Evolutionary conservation across 2,329 filamentous ascomycete species (phyloP), one percentile per base, ranked within the genome.

Genomic region (Leptographium wingfieldii): DNA sequence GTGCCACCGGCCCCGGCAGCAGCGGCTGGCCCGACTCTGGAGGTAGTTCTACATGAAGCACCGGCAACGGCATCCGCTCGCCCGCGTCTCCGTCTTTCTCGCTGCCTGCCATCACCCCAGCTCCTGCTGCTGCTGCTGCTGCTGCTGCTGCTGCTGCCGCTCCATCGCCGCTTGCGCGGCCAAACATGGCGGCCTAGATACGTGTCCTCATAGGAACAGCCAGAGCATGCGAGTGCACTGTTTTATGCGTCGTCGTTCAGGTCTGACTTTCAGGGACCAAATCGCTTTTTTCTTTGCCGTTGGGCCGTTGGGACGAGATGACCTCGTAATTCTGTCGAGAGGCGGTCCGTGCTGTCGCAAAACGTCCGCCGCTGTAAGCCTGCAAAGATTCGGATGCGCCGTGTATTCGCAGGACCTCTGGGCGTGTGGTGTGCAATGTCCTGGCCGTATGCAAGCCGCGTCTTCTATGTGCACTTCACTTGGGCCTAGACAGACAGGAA

Each of bases 1-100:
- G 80, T 40, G 84, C 84, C 55, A 86, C 69, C 0, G 81, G 74
- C 2, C 71, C 66, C 0, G 84, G 84, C 0, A 87, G 76, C 22
- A 87, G 61, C 29, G 65, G 63, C 35, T 56, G 55, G 27, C 61
- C 63, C 43, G 51, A 27, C 43, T 46, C 43, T 2, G 43, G 43
- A n/a, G 43, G 43, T 19, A n/a, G 43, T 5, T 19, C 7, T 3
- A 46, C 43, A 19, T 46, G 43, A 19, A 46, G 16, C 16, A 46
- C 43, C 7, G 43, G 16, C 19, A 46, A 3, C 19, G 43, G 43
- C 43, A 46, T n/a, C 14, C 16, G 16, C 16, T 46, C 43, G 16
- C 19, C 43, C 43, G n/a, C 43, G 7, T n/a, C 16, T n/a, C 19
- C 19, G 19, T 46, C 43, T n/a, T 46, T 3, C 4, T 43, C 40